Base-by-base conservation (phyloP, 305 asterid genomes). In the Fraxinus nigra region DNA sequence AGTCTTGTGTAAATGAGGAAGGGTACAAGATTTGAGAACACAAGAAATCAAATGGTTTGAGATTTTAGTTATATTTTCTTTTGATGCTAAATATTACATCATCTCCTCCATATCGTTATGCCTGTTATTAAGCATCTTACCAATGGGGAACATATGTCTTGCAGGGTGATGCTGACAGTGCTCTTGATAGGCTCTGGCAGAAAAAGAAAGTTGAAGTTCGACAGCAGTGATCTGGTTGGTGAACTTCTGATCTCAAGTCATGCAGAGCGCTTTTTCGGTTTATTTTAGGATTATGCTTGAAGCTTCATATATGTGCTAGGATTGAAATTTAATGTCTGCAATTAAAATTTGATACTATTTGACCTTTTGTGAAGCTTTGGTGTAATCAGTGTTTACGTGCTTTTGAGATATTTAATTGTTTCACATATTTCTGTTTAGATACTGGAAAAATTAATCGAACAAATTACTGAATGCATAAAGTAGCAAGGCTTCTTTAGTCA, bases 141-240 rank as follows among this genome's bases (percentile, higher is more conserved):
- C 24, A 28, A 9, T 26, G 56, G 56, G 73, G 13, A 70, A 48
- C 7, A 22, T 72, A 28, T 18, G 16, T 20, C 48, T 8, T 80
- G 59, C 82, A 89, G 91, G 92, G 92, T 46, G 92, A 89, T 73
- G 92, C 91, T 0, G 92, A 89, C 83, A 84, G 92, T 37, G 90
- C 87, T 0, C 82, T 89, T 11, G 92, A 89, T 35, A 81, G 92
- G 83, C 90, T 89, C 30, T 89, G 92, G 92, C 91, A 86, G 86
- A 88, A 88, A 10, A 86, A 85, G 91, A 89, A 86, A 78, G 88
- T 85, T 0, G 90, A 87, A 84, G 75, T 81, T 30, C 79, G 85
- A 5, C 92, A 90, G 13, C 84, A 84, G 85, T 89, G 78, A 78
- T 34, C 4, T 26, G 4, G n/a, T 0, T 11, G 32, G 16, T 56